Evolutionary conservation across 1,139 yeast species (phyloP), one percentile per base, ranked within the genome.

Genomic region (Geotrichum bryndzae): DNA sequence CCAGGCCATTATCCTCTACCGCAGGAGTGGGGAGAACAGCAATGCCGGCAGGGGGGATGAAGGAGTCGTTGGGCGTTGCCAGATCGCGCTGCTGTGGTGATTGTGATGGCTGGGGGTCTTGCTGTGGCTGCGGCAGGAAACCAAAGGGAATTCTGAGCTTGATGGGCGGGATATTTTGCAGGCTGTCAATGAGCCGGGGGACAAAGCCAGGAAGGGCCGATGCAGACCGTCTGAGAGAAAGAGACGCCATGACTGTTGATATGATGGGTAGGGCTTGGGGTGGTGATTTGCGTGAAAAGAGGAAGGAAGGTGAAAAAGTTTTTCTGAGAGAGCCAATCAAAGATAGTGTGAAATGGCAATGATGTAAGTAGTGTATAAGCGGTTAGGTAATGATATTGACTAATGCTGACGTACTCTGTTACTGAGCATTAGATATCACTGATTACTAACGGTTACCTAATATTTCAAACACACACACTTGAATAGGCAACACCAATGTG

Each of bases 1-100:
- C 79, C 50, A 90, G 82, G 27, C 96, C 96, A 67, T 84, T 81
- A 68, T 67, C 65, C 31, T 59, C 61, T 29, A 50, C 55, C 5
- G 59, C 29, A 22, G 63, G 61, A n/a, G 63, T 58, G 25, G 63
- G 61, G 51, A 59, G 45, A 15, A 58, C 29, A 10, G 62, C 35
- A 48, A 60, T 57, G 13, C 62, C 62, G 22, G 56, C 62, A 11
- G 41, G 60, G 18, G 59, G 53, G 22, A 54, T 56, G 22, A 48
- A 23, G 52, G 46, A 18, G 22, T 57, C 60, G 41, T 35, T 53
- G 7, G 59, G 62, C 10, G 58, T 57, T 1, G 62, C 60, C 23
- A 33, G 54, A 48, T 50, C 53, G 15, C 54, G 53, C 31, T 56
- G 41, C 35, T 41, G 51, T 6, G 25, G 35, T 41, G 22, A 31